Percentiles rank a stretch among this genome's conserved stretches.
These are phyloP conservation scores for Mycena metata DNA, from an alignment of 768 basidiomycete species.

Conservation along the genomic window DNA sequence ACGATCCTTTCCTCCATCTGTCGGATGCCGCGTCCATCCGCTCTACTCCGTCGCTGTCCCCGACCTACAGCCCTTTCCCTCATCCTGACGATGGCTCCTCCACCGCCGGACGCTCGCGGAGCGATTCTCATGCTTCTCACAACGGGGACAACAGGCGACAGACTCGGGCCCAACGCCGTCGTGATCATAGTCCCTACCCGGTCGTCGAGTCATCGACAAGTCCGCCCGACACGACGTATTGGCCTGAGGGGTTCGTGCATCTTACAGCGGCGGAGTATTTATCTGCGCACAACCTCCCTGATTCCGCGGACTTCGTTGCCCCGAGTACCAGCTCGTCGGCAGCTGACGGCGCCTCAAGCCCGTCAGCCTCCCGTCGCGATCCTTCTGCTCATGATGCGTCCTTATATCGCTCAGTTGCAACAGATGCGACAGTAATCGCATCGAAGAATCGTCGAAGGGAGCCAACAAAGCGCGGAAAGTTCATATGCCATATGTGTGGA, in stretches of 20 bases:
- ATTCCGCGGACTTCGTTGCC: background rate
- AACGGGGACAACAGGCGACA: background rate
- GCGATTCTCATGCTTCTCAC: background rate
- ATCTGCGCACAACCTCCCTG: too few species aligned
- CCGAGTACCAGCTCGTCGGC: background rate
- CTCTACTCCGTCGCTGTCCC: background rate
- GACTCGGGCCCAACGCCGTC: background rate
- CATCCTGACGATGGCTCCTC: background rate
- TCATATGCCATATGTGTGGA: background rate
- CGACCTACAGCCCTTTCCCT: background rate
- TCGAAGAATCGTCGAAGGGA: background rate
- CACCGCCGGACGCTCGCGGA: constrained; percentile 3
- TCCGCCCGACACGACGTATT: background rate
- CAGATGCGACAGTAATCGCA: constrained; percentile 8
- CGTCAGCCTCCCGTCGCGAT: background rate
- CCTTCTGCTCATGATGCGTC: background rate
- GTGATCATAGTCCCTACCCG: constrained; percentile 5
- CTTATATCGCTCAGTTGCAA: constrained; percentile 5
- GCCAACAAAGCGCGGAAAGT: background rate
- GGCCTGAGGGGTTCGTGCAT: background rate
- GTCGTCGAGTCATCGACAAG: background rate
- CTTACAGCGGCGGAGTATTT: background rate
- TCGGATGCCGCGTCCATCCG: background rate
- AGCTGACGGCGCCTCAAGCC: background rate
- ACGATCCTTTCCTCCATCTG: background rate